These are phyloP conservation scores for Globisporangium radiosum DNA, from an alignment of 352 stramenopile genomes.

Conservation along the genomic window DNA sequence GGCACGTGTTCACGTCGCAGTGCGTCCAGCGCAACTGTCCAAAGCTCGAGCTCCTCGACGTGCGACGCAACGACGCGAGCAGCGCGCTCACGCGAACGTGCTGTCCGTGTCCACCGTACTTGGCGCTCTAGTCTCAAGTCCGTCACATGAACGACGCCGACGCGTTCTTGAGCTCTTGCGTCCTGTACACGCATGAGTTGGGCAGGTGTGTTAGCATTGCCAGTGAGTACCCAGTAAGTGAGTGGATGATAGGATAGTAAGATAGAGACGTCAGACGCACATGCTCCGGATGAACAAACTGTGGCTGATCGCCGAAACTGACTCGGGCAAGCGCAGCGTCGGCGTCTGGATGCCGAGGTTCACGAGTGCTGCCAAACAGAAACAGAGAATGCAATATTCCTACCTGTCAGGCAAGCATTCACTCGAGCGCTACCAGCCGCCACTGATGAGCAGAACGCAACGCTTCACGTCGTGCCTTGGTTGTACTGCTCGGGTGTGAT, in stretches of 20 bases:
- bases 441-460: no score
- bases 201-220: not conserved
- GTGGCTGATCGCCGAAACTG: constrained; percentile 45
- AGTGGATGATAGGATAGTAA: no score
- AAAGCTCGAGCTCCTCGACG: constrained; percentile 55
- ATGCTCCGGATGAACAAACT: constrained; percentile 64
- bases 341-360: constrained; percentile 64
- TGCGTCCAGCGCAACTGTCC: constrained; percentile 44
- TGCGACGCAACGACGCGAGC: constrained; percentile 55
- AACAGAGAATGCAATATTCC: not conserved
- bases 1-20: constrained; percentile 59
- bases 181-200: constrained; percentile 19
- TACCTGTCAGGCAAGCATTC: no score
- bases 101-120: constrained; percentile 40
- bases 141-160: constrained; percentile 54
- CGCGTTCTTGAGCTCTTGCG: constrained; percentile 65
- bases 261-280: constrained; percentile 19
- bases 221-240: no score
- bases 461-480: constrained; percentile 24
- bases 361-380: constrained; percentile 24
- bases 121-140: constrained; percentile 31
- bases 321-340: constrained; percentile 56
- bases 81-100: constrained; percentile 42
- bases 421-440: not conserved
- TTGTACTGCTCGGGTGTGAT: constrained; percentile 65